Conservation (phyloP, 176 grass and related monocot species). For the Ampelocalamus luodianensis region DNA sequence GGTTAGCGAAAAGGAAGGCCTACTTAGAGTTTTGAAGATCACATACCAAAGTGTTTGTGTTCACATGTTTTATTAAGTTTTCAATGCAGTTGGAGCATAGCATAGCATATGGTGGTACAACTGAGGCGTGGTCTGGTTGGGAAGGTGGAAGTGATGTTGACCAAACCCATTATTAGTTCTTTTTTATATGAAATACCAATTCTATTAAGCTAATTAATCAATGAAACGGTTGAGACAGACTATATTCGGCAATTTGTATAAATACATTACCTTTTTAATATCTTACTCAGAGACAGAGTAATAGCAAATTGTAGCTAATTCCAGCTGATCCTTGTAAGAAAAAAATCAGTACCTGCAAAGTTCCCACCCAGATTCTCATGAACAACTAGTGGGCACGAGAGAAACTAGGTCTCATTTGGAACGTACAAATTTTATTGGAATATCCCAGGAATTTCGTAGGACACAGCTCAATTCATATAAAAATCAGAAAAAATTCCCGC, state of each 20-base stretch:
- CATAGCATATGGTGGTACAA: constrained; percentile 25
- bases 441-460: too few relatives aligned
- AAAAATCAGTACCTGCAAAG: neutral
- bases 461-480: too few relatives aligned
- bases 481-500: too few relatives aligned
- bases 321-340: neutral
- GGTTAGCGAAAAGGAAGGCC: constrained; percentile 40
- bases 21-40: constrained; percentile 31
- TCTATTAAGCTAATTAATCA: neutral
- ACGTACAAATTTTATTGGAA: too few relatives aligned
- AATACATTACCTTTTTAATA: neutral
- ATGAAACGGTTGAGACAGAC: neutral
- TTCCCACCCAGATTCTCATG: neutral
- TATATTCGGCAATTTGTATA: neutral
- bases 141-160: constrained; percentile 53
- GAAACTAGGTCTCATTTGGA: neutral
- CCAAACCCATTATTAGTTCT: constrained; percentile 19
- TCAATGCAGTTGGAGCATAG: constrained; percentile 23
- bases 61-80: constrained; percentile 38
- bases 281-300: too few relatives aligned
- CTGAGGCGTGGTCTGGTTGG: constrained; percentile 39
- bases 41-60: constrained; percentile 27
- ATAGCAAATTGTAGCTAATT: neutral
- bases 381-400: neutral
- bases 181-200: neutral